phyloP scores from a whole-genome alignment of 31 red algal species.

The Porphyra umbilicalis region DNA sequence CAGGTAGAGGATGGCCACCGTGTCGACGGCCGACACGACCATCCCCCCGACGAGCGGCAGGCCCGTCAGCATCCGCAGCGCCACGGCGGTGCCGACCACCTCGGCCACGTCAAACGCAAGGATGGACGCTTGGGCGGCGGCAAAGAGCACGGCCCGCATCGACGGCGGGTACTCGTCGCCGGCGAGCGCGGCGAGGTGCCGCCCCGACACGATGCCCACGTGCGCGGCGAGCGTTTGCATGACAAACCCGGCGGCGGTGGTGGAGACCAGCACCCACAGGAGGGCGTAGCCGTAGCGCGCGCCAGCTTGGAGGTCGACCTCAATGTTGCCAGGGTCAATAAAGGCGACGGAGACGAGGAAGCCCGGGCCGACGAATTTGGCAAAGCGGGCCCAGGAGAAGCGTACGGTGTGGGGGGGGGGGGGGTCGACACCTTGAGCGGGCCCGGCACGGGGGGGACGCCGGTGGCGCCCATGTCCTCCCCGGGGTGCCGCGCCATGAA shows the following conservation, averaged over 20 bases:
- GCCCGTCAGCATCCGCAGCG: slow-evolving; percentile 58
- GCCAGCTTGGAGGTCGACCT: slow-evolving; percentile 80
- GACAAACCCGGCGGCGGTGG: slow-evolving; percentile 62
- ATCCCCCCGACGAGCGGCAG: slow-evolving; percentile 79
- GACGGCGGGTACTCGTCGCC: slow-evolving; percentile 32
- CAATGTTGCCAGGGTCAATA: slow-evolving; percentile 94
- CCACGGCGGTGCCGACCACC: slow-evolving; percentile 92
- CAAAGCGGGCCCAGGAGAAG: slow-evolving; percentile 17
- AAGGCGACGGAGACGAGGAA: slow-evolving; percentile 73
- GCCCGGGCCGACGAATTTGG: slow-evolving; percentile 29
- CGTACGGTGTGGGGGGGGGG: neutral
- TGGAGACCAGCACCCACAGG: slow-evolving; percentile 77
- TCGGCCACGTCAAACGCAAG: slow-evolving; percentile 90
- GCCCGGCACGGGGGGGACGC: neutral
- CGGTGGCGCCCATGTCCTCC: neutral
- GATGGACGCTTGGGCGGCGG: slow-evolving; percentile 53
- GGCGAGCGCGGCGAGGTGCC: slow-evolving; percentile 72
- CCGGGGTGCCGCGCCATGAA: neutral
- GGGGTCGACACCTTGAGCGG: neutral
- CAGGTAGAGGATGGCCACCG: slow-evolving; percentile 69
- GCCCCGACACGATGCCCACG: slow-evolving; percentile 62
- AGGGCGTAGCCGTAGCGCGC: slow-evolving; percentile 54
- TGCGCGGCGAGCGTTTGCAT: slow-evolving; percentile 72
- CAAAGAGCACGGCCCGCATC: slow-evolving; percentile 40
- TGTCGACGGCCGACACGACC: slow-evolving; percentile 64